Evolutionary conservation across 2,329 filamentous ascomycete species (phyloP).

Genomic region (Dendryphion nanum): DNA sequence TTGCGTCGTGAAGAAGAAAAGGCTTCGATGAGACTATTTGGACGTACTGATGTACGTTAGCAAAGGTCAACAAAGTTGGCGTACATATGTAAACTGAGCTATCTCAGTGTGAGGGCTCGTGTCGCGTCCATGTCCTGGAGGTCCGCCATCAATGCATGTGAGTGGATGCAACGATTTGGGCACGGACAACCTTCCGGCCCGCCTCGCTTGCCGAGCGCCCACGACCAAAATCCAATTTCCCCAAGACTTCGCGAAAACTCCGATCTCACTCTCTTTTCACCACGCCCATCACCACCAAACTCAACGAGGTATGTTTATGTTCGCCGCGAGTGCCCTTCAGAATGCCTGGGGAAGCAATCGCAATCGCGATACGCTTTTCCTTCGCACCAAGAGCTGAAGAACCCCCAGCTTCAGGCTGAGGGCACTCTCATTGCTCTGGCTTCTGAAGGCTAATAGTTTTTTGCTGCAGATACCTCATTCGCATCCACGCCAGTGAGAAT

Average conservation of each 20-base stretch:
- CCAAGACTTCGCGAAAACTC: constrained; percentile 21
- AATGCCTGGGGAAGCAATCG: constrained; percentile 50
- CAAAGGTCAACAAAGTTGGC: no score
- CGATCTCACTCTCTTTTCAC: constrained; percentile 14
- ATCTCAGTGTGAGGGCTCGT: no score
- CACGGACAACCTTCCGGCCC: constrained; percentile 19
- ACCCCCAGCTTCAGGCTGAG: constrained; percentile 55
- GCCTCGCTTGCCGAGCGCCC: constrained; percentile 11
- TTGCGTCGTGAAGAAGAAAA: no score
- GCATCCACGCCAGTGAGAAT: constrained; percentile 71
- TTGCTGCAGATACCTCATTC: constrained; percentile 60
- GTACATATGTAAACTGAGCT: no score
- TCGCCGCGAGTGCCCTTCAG: constrained; percentile 49
- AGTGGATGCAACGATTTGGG: no score
- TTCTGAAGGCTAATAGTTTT: constrained; percentile 60
- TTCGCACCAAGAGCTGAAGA: constrained; percentile 63
- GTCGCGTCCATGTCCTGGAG: no score
- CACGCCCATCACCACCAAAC: constrained; percentile 22
- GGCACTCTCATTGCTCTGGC: constrained; percentile 69
- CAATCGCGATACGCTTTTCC: constrained; percentile 44
- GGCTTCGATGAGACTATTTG: no score
- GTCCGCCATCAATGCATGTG: no score
- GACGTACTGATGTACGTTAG: no score
- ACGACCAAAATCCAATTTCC: constrained; percentile 12
- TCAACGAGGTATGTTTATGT: constrained; percentile 37